Percentiles rank a stretch among this genome's conserved stretches.
These are phyloP conservation scores for Penicillium herquei DNA, from an alignment of 495 filamentous ascomycete species.

Conservation along the genomic window DNA sequence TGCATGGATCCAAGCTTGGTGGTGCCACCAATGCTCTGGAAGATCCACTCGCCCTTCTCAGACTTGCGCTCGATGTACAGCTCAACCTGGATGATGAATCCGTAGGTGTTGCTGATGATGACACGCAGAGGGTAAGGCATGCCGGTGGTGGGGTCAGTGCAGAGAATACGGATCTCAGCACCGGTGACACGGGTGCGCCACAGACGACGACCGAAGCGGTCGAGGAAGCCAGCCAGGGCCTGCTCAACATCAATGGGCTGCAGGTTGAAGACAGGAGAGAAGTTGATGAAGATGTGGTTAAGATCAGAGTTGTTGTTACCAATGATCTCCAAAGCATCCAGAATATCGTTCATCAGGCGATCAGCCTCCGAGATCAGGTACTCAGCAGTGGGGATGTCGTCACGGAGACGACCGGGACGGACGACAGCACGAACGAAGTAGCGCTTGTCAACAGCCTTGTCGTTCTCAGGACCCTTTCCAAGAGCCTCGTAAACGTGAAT, in stretches of 20 bases:
- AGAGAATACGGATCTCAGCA: conserved; percentile 97
- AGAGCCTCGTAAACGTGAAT: conserved; percentile 98
- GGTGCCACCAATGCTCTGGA: conserved; percentile 94
- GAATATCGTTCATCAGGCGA: conserved; percentile 93
- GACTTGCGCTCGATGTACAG: conserved; percentile 97
- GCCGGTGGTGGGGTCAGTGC: conserved; percentile 83
- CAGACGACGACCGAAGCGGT: conserved; percentile 90
- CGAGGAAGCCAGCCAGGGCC: conserved; percentile 90
- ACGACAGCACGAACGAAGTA: conserved; percentile 98
- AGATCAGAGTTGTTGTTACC: conserved; percentile 99
- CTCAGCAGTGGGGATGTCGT: conserved; percentile 95
- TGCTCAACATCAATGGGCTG: conserved; percentile 88
- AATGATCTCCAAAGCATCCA: conserved; percentile 96
- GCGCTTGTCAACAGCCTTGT: conserved; percentile 71
- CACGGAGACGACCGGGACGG: conserved; percentile 84
- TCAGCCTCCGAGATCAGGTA: conserved; percentile 98
- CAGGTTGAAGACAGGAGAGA: conserved; percentile 91
- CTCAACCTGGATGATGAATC: conserved; percentile 98
- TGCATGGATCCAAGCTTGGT: conserved; percentile 97
- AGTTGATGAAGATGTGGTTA: conserved; percentile 99
- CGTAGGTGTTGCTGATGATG: conserved; percentile 96
- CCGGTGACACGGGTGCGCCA: conserved; percentile 97
- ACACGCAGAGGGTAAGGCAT: conserved; percentile 91
- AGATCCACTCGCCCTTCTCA: conserved; percentile 94
- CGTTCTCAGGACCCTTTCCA: conserved; percentile 88